Evolutionary conservation across 108 stramenopile genomes (phyloP).

Genomic region (Bacterosira constricta): DNA sequence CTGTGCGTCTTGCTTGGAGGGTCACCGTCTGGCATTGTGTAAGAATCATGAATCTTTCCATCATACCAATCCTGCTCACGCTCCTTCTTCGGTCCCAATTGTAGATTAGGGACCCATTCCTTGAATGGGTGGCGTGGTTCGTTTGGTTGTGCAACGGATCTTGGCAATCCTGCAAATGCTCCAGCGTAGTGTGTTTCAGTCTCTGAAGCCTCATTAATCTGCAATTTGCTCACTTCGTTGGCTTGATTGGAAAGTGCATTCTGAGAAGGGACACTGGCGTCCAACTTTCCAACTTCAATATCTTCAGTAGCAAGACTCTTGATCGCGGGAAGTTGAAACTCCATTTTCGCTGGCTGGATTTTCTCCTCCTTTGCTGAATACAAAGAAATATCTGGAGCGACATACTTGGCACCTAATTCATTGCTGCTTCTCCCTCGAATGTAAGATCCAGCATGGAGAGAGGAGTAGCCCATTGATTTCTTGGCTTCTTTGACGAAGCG

Average conservation of each 20-base stretch:
- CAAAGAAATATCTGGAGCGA: conserved; percentile 9
- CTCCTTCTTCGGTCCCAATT: background rate
- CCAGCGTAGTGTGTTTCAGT: background rate
- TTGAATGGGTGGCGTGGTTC: background rate
- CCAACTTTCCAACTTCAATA: background rate
- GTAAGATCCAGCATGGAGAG: conserved; percentile 11
- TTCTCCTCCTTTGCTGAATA: background rate
- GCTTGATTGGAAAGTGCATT: background rate
- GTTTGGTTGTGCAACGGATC: background rate
- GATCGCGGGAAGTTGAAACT: background rate
- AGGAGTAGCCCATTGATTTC: conserved; percentile 26
- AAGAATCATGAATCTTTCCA: background rate
- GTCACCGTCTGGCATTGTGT: background rate
- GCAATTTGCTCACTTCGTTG: conserved; percentile 1
- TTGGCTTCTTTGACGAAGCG: conserved; percentile 30
- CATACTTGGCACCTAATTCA: conserved; percentile 34
- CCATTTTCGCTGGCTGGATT: background rate
- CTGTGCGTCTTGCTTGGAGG: background rate
- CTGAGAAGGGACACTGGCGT: background rate
- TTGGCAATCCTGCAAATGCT: conserved; percentile 5
- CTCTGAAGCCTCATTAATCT: background rate
- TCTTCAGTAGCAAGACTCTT: conserved; percentile 4
- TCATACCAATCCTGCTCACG: conserved; percentile 4
- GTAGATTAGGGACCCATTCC: too few species aligned
- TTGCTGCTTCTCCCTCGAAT: conserved; percentile 12